Evolutionary conservation across 1,284 basidiomycete species (phyloP), one percentile per base, ranked within the genome.

Genomic region (Taiwanofungus camphoratus): DNA sequence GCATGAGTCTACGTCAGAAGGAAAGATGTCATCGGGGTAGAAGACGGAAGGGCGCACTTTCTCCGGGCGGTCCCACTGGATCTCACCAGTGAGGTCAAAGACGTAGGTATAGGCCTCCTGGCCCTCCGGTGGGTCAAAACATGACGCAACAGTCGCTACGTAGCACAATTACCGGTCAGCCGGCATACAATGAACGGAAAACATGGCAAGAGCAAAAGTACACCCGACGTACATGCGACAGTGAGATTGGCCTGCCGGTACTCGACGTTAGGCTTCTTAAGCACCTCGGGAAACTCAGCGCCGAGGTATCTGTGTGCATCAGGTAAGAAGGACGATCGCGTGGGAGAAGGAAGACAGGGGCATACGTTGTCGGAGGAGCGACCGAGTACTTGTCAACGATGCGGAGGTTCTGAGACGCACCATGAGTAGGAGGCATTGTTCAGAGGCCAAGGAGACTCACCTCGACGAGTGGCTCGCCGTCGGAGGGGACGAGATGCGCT

Each of bases 341-440:
- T n/a, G n/a, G n/a, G n/a, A n/a, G n/a, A 33, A 20, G 43, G 26
- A 36, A 45, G 41, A 45, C 45, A 24, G 33, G 32, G 21, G 68
- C 82, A 56, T 60, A 92, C 83, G 89, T 92, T 41, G 90, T 92
- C n/a, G 91, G 76, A 4, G 91, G 91, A 12, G 67, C 58, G 29
- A 93, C 86, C 18, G 87, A 89, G 63, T 81, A 92, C 60, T 90
- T 88, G 67, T 94, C 91, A 34, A 90, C 87, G 52, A 91, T 83
- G 39, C 84, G 77, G 15, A 89, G 67, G 59, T 79, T 71, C 86
- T 89, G 37, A 31, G 11, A 8, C 13, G 20, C 15, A 21, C 33
- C 26, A 20, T 15, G n/a, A 31, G 20, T 47, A 36, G 11, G 18
- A 38, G 38, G 16, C 23, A 43, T 37, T 21, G 7, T 20, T n/a